These are phyloP conservation scores for Venturia pyrina DNA, from an alignment of 2,329 filamentous ascomycete species.

Conservation along the genomic window DNA sequence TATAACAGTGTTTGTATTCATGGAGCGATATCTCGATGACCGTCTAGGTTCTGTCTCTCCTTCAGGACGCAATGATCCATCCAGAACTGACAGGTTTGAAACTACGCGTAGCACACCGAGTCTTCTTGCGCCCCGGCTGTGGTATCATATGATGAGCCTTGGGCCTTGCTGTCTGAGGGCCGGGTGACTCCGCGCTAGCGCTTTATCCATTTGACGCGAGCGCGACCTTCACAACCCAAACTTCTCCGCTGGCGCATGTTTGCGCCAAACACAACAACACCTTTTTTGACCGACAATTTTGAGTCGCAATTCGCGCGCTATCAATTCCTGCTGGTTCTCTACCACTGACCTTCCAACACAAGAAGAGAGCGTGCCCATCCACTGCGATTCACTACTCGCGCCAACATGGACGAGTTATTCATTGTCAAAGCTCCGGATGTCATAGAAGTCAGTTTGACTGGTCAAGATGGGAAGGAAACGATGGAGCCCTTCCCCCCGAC, in stretches of 20 bases:
- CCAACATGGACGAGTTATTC: background rate
- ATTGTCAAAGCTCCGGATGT: slow-evolving; percentile 23
- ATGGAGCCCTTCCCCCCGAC: slow-evolving; percentile 64
- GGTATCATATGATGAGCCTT: background rate
- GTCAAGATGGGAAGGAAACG: slow-evolving; percentile 15
- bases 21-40: no score
- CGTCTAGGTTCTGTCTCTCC: no score
- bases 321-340: background rate
- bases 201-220: background rate
- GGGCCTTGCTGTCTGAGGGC: background rate
- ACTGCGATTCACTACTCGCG: background rate
- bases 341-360: background rate
- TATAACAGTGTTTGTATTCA: no score
- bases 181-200: background rate
- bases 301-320: background rate
- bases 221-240: background rate
- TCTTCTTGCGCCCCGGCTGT: background rate
- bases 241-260: background rate
- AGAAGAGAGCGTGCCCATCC: background rate
- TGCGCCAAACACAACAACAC: background rate
- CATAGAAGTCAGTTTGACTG: slow-evolving; percentile 24
- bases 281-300: background rate
- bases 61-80: no score
- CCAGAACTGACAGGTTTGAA: no score
- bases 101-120: background rate